Evolutionary conservation across 192 early-diverging fungal species (phyloP), one percentile per base, ranked within the genome.

Genomic region (Entomortierella chlamydospora): DNA sequence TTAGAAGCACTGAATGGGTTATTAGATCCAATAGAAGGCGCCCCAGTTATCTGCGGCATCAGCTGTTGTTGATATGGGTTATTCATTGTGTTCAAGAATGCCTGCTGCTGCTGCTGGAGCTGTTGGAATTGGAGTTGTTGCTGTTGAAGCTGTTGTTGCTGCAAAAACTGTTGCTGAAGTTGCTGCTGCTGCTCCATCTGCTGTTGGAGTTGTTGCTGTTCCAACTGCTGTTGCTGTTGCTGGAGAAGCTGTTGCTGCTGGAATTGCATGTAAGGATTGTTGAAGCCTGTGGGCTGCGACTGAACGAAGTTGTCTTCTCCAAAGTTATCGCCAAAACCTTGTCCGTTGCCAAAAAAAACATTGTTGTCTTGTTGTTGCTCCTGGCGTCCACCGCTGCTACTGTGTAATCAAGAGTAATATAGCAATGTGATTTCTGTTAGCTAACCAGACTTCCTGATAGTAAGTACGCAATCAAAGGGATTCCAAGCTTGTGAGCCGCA

Each of bases 1-100:
- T 43, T 81, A 55, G 68, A 72, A n/a, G 72, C 47, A 22, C 68
- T 70, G 73, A 84, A 84, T 8, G 83, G 83, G 59, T 84, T 84
- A 30, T 84, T 84, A 45, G 83, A 81, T 68, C 83, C 83, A 54
- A 84, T 72, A 1, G 72, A 42, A 53, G 74, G 56, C 15, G 74
- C 63, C 0, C 64, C 64, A n/a, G 74, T 83, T 62, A 79, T 79
- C 57, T 79, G 76, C 5, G 76, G 76, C 29, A 55, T 51, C 55
- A 65, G 58, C 41, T 59, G 64, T 43, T 68, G 64, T 23, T 81
- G 78, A 41, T 78, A 83, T 8, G 76, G 77, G 55, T 83, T 81
- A 51, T 68, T 81, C 47, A 63, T 47, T 17, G 30, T 60, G 25
- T 64, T 57, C 62, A 72, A 52, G 26, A 70, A 71, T 42, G 82